Base-by-base conservation (phyloP, 345 rosid genomes). In the Raphanus raphanistrum region DNA sequence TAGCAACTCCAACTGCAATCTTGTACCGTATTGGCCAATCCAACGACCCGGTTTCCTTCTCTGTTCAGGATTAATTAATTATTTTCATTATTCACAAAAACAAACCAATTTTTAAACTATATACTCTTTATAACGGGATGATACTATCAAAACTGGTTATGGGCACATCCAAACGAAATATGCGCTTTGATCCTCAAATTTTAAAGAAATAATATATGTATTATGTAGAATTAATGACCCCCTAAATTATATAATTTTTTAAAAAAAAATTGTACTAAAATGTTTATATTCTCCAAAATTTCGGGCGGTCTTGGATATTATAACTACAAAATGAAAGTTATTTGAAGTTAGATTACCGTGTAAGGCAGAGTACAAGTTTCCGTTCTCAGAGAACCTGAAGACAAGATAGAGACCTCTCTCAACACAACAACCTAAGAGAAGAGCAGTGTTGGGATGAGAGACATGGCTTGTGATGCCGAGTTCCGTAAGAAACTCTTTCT, bases 401-500 rank as follows among this genome's bases (percentile, higher is more conserved):
- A 92, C 76, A 26, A 94, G 90, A 82, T 88, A 87, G 15, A 94
- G 92, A 59, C 98, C 55, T 48, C 55, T 48, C 55, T 48, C 55
- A 48, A 48, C 55, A n/a, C 55, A 94, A 82, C 89, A 94, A 36
- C 98, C 98, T 33, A 94, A 85, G 61, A 92, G 85, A 9, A 31
- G 84, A 12, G 97, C 95, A 4, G 97, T 87, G 63, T 94, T 94
- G 25, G 91, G 94, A 85, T 94, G 98, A 60, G 83, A 76, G 4
- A 94, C 94, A 77, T 94, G 97, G 4, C 93, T 92, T 66, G 89
- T 88, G 26, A 86, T 80, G 36, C 98, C 98, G 35, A 94, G 80
- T 83, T 94, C 98, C 59, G 82, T 85, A 6, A 94, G 92, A 78
- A 94, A 89, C 76, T 89, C 97, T 85, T 87, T 90, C 85, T 92